Evolutionary conservation across 2,329 filamentous ascomycete species (phyloP).

Genomic region (Talaromyces pinophilus): DNA sequence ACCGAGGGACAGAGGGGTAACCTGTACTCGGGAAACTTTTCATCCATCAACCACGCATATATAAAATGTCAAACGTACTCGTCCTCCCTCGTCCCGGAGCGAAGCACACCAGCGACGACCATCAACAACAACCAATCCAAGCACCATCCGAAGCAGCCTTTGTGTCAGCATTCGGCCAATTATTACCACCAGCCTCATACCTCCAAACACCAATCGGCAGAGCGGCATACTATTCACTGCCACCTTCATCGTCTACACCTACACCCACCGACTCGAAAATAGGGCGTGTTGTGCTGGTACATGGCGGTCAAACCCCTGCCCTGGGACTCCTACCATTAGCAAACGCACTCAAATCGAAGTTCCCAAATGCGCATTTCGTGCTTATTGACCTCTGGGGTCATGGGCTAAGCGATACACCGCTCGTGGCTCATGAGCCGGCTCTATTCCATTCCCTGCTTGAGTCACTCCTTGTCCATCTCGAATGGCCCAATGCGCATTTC

Average conservation of each 20-base stretch:
- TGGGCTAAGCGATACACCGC: constrained; percentile 53
- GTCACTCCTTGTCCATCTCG: constrained; percentile 42
- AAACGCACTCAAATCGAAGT: constrained; percentile 35
- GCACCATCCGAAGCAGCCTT: constrained; percentile 31
- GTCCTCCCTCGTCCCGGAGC: constrained; percentile 16
- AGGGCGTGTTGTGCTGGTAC: constrained; percentile 11
- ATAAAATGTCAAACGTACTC: constrained; percentile 10
- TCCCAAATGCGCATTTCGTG: constrained; percentile 44
- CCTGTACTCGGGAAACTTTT: neutral
- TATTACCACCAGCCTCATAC: constrained; percentile 27
- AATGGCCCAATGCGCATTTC: constrained; percentile 49
- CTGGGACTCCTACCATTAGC: constrained; percentile 14
- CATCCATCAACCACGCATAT: neutral
- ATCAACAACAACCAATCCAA: constrained; percentile 22
- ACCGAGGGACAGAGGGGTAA: neutral
- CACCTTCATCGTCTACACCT: neutral
- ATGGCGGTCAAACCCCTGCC: constrained; percentile 13
- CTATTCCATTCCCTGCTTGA: constrained; percentile 51
- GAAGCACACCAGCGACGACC: neutral
- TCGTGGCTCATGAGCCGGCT: constrained; percentile 41
- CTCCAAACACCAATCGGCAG: constrained; percentile 23
- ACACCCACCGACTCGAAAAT: neutral
- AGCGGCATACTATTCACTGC: constrained; percentile 16
- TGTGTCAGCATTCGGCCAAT: constrained; percentile 28
- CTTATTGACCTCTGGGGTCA: constrained; percentile 58